Percentiles rank a stretch among this genome's conserved stretches.
These are phyloP conservation scores for Ministeria vibrans DNA, from an alignment of 78 protist genomes.

Conservation along the genomic window DNA sequence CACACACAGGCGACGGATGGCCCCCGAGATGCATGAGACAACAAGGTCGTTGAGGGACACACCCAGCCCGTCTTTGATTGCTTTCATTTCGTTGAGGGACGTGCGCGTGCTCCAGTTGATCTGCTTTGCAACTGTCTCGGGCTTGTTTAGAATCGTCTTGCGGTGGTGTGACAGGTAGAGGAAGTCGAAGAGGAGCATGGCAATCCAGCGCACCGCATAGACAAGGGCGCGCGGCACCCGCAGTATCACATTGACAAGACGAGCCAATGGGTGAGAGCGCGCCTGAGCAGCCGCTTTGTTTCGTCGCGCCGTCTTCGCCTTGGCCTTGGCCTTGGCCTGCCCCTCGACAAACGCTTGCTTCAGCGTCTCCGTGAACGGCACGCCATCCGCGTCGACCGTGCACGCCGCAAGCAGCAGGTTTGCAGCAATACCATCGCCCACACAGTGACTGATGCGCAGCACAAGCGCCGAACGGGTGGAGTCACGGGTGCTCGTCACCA, in stretches of 20 bases:
- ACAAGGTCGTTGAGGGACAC: constrained; percentile 5
- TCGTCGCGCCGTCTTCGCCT: no score
- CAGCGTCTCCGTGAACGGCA: not conserved
- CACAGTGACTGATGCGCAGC: not conserved
- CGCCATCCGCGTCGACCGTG: not conserved
- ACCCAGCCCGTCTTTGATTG: not conserved
- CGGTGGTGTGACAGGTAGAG: not conserved
- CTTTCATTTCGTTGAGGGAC: not conserved
- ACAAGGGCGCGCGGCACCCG: not conserved
- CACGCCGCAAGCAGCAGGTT: not conserved
- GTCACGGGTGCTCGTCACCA: not conserved
- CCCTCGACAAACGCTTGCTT: not conserved
- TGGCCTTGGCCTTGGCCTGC: not conserved
- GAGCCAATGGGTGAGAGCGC: no score
- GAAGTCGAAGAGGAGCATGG: not conserved
- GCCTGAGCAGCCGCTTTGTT: no score
- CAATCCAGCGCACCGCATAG: not conserved
- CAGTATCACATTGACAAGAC: not conserved
- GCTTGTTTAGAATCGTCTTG: not conserved
- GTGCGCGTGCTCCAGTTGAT: not conserved
- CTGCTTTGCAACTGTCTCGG: not conserved
- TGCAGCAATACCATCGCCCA: constrained; percentile 1
- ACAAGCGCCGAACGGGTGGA: not conserved
- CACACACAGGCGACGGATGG: not conserved
- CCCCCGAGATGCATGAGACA: not conserved